Evolutionary conservation across 345 rosid species (phyloP).

Genomic region (Erysimum cheiranthoides): DNA sequence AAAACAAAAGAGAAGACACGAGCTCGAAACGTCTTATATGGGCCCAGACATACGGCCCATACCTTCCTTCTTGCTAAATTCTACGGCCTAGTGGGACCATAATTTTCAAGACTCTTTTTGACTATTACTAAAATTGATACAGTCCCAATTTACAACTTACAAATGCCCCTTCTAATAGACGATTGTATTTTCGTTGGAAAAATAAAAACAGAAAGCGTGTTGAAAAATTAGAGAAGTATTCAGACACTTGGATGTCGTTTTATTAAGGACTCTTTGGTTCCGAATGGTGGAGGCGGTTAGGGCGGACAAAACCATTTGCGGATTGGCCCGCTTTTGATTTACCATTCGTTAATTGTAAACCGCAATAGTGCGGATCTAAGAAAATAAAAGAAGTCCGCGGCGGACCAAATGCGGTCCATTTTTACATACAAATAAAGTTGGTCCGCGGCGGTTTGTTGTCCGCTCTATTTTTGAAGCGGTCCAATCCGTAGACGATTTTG

Average conservation of each 20-base stretch:
- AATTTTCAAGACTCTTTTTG: constrained; percentile 29
- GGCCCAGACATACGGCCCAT: constrained; percentile 27
- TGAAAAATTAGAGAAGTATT: constrained; percentile 28
- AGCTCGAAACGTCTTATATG: constrained; percentile 26
- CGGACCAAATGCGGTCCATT: no score
- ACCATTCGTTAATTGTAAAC: no score
- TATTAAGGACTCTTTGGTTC: not conserved
- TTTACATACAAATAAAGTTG: no score
- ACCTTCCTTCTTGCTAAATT: constrained; percentile 11
- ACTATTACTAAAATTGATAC: constrained; percentile 6
- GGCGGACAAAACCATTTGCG: no score
- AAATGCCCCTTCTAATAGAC: not conserved
- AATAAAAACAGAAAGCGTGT: constrained; percentile 31
- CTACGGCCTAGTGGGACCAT: constrained; percentile 31
- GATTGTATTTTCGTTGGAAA: constrained; percentile 29
- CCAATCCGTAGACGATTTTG: no score
- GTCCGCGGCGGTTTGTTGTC: no score
- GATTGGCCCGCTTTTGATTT: no score
- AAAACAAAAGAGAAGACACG: constrained; percentile 5
- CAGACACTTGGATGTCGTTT: constrained; percentile 33
- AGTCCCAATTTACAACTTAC: constrained; percentile 2
- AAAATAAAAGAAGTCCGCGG: no score
- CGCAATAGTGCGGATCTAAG: no score
- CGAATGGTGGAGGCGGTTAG: no score
- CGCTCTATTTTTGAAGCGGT: no score